A percentile compares a stretch with the other conserved stretches of the same genome.
phyloP scores from a whole-genome alignment of 2,329 filamentous ascomycete species.

The Venturia aucupariae region DNA sequence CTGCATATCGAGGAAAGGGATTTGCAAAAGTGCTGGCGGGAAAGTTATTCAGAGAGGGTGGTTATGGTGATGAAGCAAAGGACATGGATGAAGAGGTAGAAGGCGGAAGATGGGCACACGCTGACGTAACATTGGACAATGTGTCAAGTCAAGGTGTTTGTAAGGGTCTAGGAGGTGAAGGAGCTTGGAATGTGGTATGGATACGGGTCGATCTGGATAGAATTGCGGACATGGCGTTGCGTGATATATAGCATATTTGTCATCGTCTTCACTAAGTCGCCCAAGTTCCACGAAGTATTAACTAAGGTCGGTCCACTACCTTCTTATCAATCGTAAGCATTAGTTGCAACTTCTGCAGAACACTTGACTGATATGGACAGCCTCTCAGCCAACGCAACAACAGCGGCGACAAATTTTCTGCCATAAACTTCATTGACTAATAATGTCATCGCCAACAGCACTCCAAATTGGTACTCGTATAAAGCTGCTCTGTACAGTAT shows the following conservation, averaged over 20 bases:
- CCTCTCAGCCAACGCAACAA: no score
- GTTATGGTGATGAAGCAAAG: constrained; percentile 31
- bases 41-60: constrained; percentile 45
- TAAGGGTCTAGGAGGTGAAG: constrained; percentile 48
- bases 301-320: no score
- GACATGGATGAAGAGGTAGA: constrained; percentile 24
- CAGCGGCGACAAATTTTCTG: no score
- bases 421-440: no score
- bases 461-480: no score
- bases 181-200: constrained; percentile 52
- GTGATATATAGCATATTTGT: neutral
- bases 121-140: constrained; percentile 57
- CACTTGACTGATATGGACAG: no score
- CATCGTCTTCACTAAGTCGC: neutral
- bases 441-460: no score
- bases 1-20: constrained; percentile 49
- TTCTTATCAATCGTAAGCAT: no score
- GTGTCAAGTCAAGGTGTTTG: constrained; percentile 52
- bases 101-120: constrained; percentile 46
- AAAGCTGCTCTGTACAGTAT: no score
- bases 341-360: no score
- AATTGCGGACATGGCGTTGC: constrained; percentile 13
- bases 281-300: no score
- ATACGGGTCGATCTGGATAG: constrained; percentile 33
- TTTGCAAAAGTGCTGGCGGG: constrained; percentile 53